Conservation (phyloP, 495 filamentous ascomycete genomes). For the Penicillium cosmopolitanum region DNA sequence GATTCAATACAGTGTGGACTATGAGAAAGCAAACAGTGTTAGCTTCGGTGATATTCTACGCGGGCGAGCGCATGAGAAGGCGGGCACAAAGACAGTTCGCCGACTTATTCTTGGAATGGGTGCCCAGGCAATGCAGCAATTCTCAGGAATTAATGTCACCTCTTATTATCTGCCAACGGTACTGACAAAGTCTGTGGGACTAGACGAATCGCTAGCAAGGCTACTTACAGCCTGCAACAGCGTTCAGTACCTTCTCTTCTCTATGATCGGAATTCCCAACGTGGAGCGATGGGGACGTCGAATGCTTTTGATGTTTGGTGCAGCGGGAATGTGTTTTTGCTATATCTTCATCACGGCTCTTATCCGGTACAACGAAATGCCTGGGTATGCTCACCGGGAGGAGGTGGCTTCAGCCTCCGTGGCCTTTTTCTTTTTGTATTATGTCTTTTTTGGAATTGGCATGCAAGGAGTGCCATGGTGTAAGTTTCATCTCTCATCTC, state of each 20-base stretch:
- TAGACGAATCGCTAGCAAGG: constrained; percentile 24
- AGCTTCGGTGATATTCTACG: constrained; percentile 17
- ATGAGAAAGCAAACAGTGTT: constrained; percentile 20
- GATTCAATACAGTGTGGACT: constrained; percentile 21
- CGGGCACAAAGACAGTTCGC: constrained; percentile 39
- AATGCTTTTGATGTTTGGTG: constrained; percentile 42
- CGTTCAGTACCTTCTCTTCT: constrained; percentile 38
- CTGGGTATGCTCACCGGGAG: constrained; percentile 19
- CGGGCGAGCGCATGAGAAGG: constrained; percentile 31
- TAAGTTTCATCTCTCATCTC: constrained; percentile 16
- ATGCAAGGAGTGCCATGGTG: constrained; percentile 43
- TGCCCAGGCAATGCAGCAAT: constrained; percentile 53
- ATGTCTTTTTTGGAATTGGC: constrained; percentile 53
- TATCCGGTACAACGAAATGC: constrained; percentile 43
- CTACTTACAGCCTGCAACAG: constrained; percentile 42
- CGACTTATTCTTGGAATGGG: constrained; percentile 48
- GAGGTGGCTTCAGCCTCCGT: constrained; percentile 39
- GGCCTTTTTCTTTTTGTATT: constrained; percentile 55
- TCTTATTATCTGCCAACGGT: constrained; percentile 34
- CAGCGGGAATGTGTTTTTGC: constrained; percentile 48
- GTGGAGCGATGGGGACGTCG: constrained; percentile 47
- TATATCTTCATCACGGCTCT: constrained; percentile 53
- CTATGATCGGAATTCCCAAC: constrained; percentile 44
- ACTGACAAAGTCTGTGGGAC: constrained; percentile 19
- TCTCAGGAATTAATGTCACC: constrained; percentile 33